Conservation (phyloP, 257 asterid genomes). For the Anisodus acutangulus region DNA sequence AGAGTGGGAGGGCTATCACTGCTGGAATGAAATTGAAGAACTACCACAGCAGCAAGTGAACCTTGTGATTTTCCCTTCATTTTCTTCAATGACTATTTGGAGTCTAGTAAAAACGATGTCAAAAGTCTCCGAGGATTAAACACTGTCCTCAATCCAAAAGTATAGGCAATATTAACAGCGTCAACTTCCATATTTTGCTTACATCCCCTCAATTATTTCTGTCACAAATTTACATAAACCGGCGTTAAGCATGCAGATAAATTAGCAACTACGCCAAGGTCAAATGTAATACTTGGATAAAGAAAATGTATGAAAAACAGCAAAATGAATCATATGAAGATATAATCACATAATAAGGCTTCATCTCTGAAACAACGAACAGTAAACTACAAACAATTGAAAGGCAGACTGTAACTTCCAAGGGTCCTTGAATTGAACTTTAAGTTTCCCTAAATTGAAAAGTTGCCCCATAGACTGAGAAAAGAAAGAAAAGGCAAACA, state of each 20-base stretch:
- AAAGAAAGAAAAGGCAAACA: not conserved
- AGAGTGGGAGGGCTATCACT: not conserved
- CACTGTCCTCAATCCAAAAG: slow-evolving; percentile 69
- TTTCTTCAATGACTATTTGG: slow-evolving; percentile 52
- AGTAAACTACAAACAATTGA: not conserved
- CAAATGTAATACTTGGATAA: not conserved
- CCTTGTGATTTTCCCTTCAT: slow-evolving; percentile 48
- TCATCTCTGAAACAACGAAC: not conserved
- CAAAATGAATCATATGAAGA: not conserved
- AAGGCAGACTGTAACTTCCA: too few relatives aligned
- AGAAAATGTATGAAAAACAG: not conserved
- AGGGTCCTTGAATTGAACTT: not conserved
- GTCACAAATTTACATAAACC: slow-evolving; percentile 35
- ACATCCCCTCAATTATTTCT: slow-evolving; percentile 64
- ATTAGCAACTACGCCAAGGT: not conserved
- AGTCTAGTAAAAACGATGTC: slow-evolving; percentile 56
- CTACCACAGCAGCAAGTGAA: slow-evolving; percentile 55
- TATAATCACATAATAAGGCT: not conserved
- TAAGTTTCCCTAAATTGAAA: not conserved
- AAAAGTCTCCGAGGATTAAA: slow-evolving; percentile 57
- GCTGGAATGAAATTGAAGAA: slow-evolving; percentile 4
- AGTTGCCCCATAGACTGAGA: not conserved
- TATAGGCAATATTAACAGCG: slow-evolving; percentile 64
- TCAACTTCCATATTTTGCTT: slow-evolving; percentile 68
- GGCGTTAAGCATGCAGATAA: not conserved